phyloP scores from a whole-genome alignment of 768 basidiomycete species.

The Pilatotrama ljubarskyi region DNA sequence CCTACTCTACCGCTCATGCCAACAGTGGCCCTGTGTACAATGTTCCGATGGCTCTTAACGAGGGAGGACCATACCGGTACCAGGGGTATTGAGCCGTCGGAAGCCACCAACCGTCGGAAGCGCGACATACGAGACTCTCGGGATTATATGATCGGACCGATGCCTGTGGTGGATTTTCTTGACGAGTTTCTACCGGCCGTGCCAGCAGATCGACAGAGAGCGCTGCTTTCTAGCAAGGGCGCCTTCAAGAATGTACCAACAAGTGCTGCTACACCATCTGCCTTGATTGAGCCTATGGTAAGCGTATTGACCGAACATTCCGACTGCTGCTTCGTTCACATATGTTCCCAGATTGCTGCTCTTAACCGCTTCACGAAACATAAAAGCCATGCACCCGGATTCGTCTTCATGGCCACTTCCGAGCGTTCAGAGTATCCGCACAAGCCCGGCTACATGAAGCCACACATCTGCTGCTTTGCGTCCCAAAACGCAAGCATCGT shows the following conservation, averaged over 20 bases:
- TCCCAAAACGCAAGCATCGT: not conserved
- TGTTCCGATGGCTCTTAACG: not conserved
- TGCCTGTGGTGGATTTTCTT: constrained; percentile 10
- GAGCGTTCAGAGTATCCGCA: not conserved
- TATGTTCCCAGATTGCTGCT: constrained; percentile 21
- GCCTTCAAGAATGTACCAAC: constrained; percentile 3
- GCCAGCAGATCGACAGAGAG: not conserved
- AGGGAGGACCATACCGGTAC: not conserved
- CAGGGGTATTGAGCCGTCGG: not conserved
- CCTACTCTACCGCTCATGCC: too few species aligned
- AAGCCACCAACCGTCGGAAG: not conserved
- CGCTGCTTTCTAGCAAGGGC: not conserved
- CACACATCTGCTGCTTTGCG: constrained; percentile 13
- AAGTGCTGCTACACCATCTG: not conserved
- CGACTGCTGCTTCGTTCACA: too few species aligned
- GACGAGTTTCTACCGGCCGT: not conserved
- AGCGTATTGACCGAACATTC: not conserved
- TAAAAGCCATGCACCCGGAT: constrained; percentile 6
- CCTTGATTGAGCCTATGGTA: not conserved
- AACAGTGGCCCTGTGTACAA: not conserved
- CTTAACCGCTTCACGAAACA: not conserved
- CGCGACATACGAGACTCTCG: not conserved
- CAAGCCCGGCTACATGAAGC: not conserved
- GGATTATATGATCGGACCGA: constrained; percentile 5
- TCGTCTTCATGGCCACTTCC: not conserved